Evolutionary conservation across 192 early-diverging fungal species (phyloP).

Genomic region (Coemansia sp.): DNA sequence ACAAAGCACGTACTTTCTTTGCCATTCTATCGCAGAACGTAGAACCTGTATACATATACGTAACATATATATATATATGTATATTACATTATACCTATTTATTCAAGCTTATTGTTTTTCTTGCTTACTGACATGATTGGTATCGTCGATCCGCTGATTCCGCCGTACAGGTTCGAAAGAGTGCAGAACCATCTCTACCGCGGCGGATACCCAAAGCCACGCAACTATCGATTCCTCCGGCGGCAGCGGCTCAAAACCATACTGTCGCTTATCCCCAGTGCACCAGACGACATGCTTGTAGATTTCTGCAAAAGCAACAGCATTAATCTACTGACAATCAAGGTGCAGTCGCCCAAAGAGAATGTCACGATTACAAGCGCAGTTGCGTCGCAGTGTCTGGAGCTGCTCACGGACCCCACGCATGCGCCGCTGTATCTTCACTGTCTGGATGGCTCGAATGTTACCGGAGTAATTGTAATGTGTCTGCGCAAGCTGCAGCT

Average conservation of each 20-base stretch:
- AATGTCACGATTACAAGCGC: slow-evolving; percentile 79
- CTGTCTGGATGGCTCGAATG: slow-evolving; percentile 85
- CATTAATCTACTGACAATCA: slow-evolving; percentile 69
- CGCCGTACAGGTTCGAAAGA: slow-evolving; percentile 80
- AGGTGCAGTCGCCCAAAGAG: slow-evolving; percentile 83
- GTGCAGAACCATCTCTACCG: slow-evolving; percentile 84
- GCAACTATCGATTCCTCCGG: slow-evolving; percentile 84
- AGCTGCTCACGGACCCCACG: slow-evolving; percentile 71
- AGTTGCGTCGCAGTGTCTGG: slow-evolving; percentile 66
- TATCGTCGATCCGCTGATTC: slow-evolving; percentile 51
- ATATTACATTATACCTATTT: neutral
- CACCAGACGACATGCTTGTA: slow-evolving; percentile 59
- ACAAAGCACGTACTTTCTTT: no score
- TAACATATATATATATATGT: neutral
- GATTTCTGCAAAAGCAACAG: slow-evolving; percentile 64
- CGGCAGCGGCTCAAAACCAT: slow-evolving; percentile 70
- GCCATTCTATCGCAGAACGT: no score
- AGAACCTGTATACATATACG: neutral
- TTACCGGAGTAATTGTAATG: slow-evolving; percentile 80
- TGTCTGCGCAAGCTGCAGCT: slow-evolving; percentile 89
- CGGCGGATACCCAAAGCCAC: slow-evolving; percentile 84
- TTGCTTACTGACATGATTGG: slow-evolving; percentile 16
- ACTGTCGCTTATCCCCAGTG: slow-evolving; percentile 80
- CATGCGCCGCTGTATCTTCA: slow-evolving; percentile 84
- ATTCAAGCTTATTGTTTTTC: neutral